These are phyloP conservation scores for Yamadazyma sp. DNA, from an alignment of 1,139 yeast genomes.

Conservation along the genomic window DNA sequence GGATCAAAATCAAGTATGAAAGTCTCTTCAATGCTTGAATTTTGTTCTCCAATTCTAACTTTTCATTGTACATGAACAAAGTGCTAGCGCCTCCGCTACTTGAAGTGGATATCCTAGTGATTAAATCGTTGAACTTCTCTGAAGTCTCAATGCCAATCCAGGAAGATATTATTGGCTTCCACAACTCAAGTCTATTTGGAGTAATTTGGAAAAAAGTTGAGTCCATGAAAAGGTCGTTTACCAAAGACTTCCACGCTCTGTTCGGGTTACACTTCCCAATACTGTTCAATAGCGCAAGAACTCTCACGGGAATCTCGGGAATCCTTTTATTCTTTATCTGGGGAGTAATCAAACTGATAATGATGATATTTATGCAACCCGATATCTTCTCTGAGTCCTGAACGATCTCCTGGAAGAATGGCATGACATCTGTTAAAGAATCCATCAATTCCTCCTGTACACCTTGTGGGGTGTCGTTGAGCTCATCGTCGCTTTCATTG, in stretches of 20 bases:
- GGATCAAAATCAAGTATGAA: conserved; percentile 59
- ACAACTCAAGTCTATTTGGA: conserved; percentile 27
- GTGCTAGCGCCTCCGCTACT: conserved; percentile 53
- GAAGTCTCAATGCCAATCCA: conserved; percentile 60
- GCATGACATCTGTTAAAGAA: conserved; percentile 36
- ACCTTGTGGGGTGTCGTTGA: conserved; percentile 11
- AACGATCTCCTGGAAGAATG: conserved; percentile 41
- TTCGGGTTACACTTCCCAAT: conserved; percentile 38
- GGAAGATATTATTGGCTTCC: conserved; percentile 51
- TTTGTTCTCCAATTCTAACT: conserved; percentile 56
- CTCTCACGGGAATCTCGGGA: conserved; percentile 28
- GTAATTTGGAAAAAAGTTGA: conserved; percentile 41
- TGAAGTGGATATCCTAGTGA: conserved; percentile 49
- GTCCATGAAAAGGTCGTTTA: conserved; percentile 56
- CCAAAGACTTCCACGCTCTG: conserved; percentile 52
- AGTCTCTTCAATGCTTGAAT: conserved; percentile 55
- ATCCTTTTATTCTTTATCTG: conserved; percentile 41
- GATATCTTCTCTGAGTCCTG: conserved; percentile 55
- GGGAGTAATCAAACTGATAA: conserved; percentile 46
- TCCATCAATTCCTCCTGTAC: conserved; percentile 38
- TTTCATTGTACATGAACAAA: conserved; percentile 75
- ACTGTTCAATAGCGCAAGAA: conserved; percentile 37
- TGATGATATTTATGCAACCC: conserved; percentile 41
- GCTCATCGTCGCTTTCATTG: conserved; percentile 9
- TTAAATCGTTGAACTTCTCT: conserved; percentile 58